Percentiles rank a stretch among this genome's conserved stretches.
phyloP scores from a whole-genome alignment of 257 asterid species.

The Forsythia suspensa region DNA sequence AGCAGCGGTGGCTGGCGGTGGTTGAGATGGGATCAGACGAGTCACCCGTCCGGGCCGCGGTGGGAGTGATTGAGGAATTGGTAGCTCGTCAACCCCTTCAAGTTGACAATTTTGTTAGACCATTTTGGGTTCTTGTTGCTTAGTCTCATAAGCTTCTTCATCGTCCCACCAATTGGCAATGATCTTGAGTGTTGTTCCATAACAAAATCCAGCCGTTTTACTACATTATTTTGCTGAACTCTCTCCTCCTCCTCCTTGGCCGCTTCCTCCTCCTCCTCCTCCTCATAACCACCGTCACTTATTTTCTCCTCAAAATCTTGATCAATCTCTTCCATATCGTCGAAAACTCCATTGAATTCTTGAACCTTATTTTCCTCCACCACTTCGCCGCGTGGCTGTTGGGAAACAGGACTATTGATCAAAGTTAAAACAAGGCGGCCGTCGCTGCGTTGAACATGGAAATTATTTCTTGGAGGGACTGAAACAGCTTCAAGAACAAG shows the following conservation, averaged over 20 bases:
- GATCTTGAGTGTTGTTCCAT: conserved; percentile 32
- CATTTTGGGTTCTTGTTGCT: conserved; percentile 48
- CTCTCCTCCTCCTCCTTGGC: conserved; percentile 15
- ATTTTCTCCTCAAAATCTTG: conserved; percentile 1
- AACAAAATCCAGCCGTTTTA: conserved; percentile 13
- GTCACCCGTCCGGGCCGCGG: conserved; percentile 29
- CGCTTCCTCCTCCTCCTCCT: conserved; percentile 7
- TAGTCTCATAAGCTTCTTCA: conserved; percentile 41
- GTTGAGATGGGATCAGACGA: conserved; percentile 28
- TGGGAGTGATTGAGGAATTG: conserved; percentile 51
- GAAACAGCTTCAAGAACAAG: conserved; percentile 70
- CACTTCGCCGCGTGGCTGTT: not conserved
- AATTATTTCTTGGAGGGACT: conserved; percentile 44
- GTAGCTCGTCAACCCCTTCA: conserved; percentile 19
- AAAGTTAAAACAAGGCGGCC: conserved; percentile 73
- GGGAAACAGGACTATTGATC: conserved; percentile 24
- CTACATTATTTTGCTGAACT: not conserved
- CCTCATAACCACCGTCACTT: conserved; percentile 15
- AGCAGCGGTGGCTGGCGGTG: conserved; percentile 28
- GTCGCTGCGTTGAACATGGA: conserved; percentile 54
- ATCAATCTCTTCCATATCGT: conserved; percentile 32
- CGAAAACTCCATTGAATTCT: conserved; percentile 24
- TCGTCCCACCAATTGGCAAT: conserved; percentile 36
- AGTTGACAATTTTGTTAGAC: conserved; percentile 33
- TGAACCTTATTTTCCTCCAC: conserved; percentile 22